These are phyloP conservation scores for Candida pini DNA, from an alignment of 805 yeast species.

Conservation along the genomic window DNA sequence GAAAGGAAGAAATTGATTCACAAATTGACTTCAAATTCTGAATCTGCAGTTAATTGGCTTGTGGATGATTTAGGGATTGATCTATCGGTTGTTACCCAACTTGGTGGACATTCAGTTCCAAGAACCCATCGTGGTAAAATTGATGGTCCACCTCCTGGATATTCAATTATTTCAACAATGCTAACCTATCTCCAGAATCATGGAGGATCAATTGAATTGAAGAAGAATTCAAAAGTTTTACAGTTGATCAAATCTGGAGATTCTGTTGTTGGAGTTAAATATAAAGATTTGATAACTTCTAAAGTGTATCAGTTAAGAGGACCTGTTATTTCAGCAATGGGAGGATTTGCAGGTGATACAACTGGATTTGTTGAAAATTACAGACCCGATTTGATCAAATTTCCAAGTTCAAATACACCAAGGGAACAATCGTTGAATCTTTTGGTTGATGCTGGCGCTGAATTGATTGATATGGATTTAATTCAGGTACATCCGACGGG, in stretches of 20 bases:
- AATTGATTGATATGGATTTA: constrained; percentile 57
- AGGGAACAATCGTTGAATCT: constrained; percentile 61
- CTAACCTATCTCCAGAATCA: constrained; percentile 43
- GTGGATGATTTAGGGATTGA: constrained; percentile 54
- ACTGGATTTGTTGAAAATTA: constrained; percentile 44
- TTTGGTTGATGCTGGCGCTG: constrained; percentile 44
- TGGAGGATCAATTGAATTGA: constrained; percentile 35
- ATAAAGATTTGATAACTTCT: constrained; percentile 26
- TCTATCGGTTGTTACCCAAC: constrained; percentile 60
- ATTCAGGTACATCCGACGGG: constrained; percentile 70
- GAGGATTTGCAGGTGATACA: constrained; percentile 65
- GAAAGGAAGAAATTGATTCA: constrained; percentile 51
- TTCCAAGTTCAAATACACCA: constrained; percentile 56
- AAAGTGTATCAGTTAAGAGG: constrained; percentile 30
- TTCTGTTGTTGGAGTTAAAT: constrained; percentile 23
- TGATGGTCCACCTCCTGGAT: constrained; percentile 52
- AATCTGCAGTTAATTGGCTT: constrained; percentile 68
- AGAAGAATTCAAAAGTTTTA: constrained; percentile 31
- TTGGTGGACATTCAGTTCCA: constrained; percentile 79
- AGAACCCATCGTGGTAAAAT: constrained; percentile 79
- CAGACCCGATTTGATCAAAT: constrained; percentile 50
- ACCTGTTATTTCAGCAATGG: constrained; percentile 58
- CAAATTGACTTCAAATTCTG: constrained; percentile 56
- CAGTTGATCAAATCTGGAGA: constrained; percentile 28
- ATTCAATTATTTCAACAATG: constrained; percentile 54